These are phyloP conservation scores for Ceratocystiopsis sp. DNA, from an alignment of 2,329 filamentous ascomycete species.

Conservation along the genomic window DNA sequence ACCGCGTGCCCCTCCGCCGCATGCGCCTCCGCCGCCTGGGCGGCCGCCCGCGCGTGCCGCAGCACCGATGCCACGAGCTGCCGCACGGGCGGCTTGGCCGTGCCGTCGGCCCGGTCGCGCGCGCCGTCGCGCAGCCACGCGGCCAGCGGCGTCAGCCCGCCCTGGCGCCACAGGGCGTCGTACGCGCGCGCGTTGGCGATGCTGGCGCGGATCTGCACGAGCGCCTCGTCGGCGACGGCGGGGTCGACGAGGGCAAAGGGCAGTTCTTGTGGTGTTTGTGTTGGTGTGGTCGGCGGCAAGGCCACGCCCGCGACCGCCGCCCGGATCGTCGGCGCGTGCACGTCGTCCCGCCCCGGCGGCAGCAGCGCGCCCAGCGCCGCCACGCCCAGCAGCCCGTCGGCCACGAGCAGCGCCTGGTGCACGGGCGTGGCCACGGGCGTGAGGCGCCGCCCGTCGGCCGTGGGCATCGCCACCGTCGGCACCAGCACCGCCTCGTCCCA, in stretches of 20 bases:
- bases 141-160: conserved; percentile 46
- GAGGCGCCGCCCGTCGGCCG: conserved; percentile 32
- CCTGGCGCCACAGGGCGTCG: conserved; percentile 56
- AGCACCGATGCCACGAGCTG: conserved; percentile 52
- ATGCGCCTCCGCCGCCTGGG: conserved; percentile 35
- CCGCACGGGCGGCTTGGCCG: conserved; percentile 48
- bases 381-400: conserved; percentile 53
- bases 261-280: too few species aligned
- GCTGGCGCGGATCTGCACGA: conserved; percentile 51
- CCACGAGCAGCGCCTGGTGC: conserved; percentile 62
- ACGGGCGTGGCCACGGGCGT: conserved; percentile 64
- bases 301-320: conserved; percentile 27
- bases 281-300: conserved; percentile 7
- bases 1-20: conserved; percentile 25
- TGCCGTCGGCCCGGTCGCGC: conserved; percentile 20
- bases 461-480: conserved; percentile 53
- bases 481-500: conserved; percentile 55
- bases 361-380: conserved; percentile 31
- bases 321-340: conserved; percentile 25
- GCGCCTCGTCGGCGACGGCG: conserved; percentile 39
- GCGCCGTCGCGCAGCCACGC: conserved; percentile 45
- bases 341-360: too few species aligned
- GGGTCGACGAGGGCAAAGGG: conserved; percentile 46
- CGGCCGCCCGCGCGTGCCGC: conserved; percentile 29
- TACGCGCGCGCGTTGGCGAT: conserved; percentile 54